Conservation (phyloP, 2,329 filamentous ascomycete species). For the Coleophoma crateriformis region DNA sequence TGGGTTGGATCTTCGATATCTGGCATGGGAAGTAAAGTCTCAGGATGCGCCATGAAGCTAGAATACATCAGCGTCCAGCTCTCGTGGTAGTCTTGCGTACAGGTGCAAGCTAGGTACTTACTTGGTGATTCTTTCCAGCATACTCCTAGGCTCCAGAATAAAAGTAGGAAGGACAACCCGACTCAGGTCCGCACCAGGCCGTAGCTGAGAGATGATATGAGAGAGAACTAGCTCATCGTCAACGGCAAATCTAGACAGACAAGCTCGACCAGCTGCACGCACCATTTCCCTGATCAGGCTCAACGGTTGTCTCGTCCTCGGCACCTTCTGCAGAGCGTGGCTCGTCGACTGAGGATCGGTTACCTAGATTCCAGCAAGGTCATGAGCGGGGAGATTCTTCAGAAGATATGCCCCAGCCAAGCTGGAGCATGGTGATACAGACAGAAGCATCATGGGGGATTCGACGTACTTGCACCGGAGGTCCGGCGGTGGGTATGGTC, state of each 20-base stretch:
- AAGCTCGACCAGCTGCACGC: slow-evolving; percentile 29
- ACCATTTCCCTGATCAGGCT: slow-evolving; percentile 94
- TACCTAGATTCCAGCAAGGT: slow-evolving; percentile 27
- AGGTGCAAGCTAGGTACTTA: slow-evolving; percentile 37
- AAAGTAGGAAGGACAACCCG: slow-evolving; percentile 94
- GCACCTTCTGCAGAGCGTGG: slow-evolving; percentile 27
- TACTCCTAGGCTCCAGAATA: slow-evolving; percentile 94
- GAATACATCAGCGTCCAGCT: slow-evolving; percentile 11
- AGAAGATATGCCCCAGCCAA: too few relatives aligned
- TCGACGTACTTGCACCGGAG: slow-evolving; percentile 34
- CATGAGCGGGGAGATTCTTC: not conserved
- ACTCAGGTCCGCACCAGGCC: slow-evolving; percentile 91
- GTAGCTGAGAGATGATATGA: slow-evolving; percentile 95
- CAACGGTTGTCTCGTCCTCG: slow-evolving; percentile 73
- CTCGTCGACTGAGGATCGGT: slow-evolving; percentile 29
- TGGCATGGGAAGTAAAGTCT: slow-evolving; percentile 86
- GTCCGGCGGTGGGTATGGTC: slow-evolving; percentile 40
- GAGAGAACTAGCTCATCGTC: slow-evolving; percentile 63
- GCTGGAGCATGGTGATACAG: slow-evolving; percentile 5
- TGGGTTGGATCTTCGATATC: slow-evolving; percentile 82
- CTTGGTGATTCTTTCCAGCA: slow-evolving; percentile 99
- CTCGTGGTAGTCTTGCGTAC: not conserved
- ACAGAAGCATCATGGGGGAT: slow-evolving; percentile 2
- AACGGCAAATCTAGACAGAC: slow-evolving; percentile 2
- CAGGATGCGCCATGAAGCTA: slow-evolving; percentile 99